phyloP scores from a whole-genome alignment of 2,329 filamentous ascomycete species.

The Fusarium sterilihyphosum region DNA sequence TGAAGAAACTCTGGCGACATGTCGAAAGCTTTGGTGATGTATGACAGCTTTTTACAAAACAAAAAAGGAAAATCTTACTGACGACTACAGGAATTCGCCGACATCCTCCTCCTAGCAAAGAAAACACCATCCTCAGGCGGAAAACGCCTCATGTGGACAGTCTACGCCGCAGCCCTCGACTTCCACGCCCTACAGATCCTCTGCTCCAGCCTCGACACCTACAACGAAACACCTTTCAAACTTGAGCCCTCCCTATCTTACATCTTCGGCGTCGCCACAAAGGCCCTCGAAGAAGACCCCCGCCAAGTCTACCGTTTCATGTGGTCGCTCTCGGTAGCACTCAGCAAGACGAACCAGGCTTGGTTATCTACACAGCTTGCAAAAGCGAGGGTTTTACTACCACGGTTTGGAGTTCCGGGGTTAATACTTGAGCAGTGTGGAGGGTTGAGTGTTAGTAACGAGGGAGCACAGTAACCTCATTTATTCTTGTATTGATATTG shows the following conservation, averaged over 20 bases:
- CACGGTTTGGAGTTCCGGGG: constrained; percentile 28
- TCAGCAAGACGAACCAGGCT: constrained; percentile 10
- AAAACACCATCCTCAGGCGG: constrained; percentile 4
- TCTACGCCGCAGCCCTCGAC: constrained; percentile 32
- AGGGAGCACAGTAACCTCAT: neutral
- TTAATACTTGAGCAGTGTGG: constrained; percentile 19
- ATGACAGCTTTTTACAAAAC: neutral
- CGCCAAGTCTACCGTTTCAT: constrained; percentile 37
- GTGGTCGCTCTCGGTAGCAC: constrained; percentile 36
- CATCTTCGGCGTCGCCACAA: constrained; percentile 30
- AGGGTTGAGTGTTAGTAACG: neutral
- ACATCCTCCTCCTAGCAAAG: constrained; percentile 22
- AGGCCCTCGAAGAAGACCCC: constrained; percentile 25
- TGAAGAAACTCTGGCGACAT: constrained; percentile 16
- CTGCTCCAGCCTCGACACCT: neutral
- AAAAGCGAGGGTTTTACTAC: constrained; percentile 19
- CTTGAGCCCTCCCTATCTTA: neutral
- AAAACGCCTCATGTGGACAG: constrained; percentile 39
- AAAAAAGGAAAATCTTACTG: too few relatives aligned
- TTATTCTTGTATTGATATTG: neutral
- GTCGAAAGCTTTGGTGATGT: constrained; percentile 35
- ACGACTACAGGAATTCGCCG: constrained; percentile 31
- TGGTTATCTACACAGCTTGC: constrained; percentile 31
- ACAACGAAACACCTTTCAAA: neutral
- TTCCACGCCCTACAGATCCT: constrained; percentile 31